Evolutionary conservation across 805 yeast species (phyloP).

Genomic region (Lachancea sp.): DNA sequence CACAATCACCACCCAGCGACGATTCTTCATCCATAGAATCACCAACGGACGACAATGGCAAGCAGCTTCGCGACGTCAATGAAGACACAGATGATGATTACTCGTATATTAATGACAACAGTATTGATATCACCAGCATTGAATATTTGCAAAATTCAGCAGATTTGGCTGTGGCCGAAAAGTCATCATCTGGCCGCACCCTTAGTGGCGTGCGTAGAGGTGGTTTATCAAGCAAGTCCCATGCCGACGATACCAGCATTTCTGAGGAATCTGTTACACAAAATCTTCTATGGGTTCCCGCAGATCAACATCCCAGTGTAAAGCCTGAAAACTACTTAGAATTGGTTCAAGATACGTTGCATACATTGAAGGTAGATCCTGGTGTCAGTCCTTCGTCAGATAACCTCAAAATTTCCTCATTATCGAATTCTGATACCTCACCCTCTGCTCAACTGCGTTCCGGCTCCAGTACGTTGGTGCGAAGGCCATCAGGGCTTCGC

Average conservation of each 20-base stretch:
- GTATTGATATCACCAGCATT: constrained; percentile 26
- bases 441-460: constrained; percentile 12
- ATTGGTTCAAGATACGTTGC: constrained; percentile 47
- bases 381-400: constrained; percentile 10
- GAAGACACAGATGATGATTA: constrained; percentile 11
- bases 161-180: not conserved
- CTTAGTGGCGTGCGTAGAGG: constrained; percentile 18
- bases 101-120: constrained; percentile 15
- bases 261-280: constrained; percentile 29
- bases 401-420: constrained; percentile 12
- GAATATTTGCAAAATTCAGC: constrained; percentile 22
- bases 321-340: constrained; percentile 80
- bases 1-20: constrained; percentile 13
- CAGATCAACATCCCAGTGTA: constrained; percentile 87
- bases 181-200: constrained; percentile 2
- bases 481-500: constrained; percentile 32
- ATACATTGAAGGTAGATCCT: constrained; percentile 26
- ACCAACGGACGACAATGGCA: not conserved
- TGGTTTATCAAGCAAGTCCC: constrained; percentile 6
- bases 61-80: not conserved
- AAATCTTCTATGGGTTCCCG: constrained; percentile 88
- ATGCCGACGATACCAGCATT: not conserved
- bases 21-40: constrained; percentile 8
- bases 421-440: not conserved
- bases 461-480: constrained; percentile 22